Percentiles rank a stretch among this genome's conserved stretches.
Conservation (phyloP, 257 asterid genomes). For the Solanum virginianum region DNA sequence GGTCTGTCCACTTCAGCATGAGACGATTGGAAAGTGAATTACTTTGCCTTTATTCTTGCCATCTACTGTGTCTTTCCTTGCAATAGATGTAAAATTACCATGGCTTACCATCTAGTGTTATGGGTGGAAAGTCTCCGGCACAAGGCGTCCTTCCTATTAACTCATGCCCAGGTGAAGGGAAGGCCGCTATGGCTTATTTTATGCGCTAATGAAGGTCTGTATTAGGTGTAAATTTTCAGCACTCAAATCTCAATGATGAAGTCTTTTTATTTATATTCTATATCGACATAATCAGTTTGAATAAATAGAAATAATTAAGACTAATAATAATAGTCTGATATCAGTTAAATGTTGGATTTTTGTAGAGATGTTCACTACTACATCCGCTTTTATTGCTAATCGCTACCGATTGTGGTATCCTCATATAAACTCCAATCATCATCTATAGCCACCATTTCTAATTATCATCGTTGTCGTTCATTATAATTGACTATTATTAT, state of each 20-base stretch:
- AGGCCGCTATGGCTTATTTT: not conserved
- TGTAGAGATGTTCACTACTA: not conserved
- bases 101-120: not conserved
- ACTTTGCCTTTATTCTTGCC: not conserved
- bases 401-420: not conserved
- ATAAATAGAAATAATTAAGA: not conserved
- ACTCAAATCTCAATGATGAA: not conserved
- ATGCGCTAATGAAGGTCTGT: not conserved
- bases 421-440: not conserved
- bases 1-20: not conserved
- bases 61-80: not conserved
- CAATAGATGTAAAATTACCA: not conserved
- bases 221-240: not conserved
- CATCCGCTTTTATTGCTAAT: not conserved
- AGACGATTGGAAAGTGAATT: not conserved
- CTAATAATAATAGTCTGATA: not conserved
- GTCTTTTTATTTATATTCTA: not conserved
- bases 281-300: not conserved
- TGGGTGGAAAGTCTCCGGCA: not conserved
- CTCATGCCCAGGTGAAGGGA: not conserved
- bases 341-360: not conserved
- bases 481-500: not conserved
- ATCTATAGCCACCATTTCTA: not conserved
- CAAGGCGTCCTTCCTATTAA: not conserved
- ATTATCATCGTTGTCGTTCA: not conserved